Evolutionary conservation across 2,329 filamentous ascomycete genomes (phyloP).

Genomic region (Ilyonectria destructans): DNA sequence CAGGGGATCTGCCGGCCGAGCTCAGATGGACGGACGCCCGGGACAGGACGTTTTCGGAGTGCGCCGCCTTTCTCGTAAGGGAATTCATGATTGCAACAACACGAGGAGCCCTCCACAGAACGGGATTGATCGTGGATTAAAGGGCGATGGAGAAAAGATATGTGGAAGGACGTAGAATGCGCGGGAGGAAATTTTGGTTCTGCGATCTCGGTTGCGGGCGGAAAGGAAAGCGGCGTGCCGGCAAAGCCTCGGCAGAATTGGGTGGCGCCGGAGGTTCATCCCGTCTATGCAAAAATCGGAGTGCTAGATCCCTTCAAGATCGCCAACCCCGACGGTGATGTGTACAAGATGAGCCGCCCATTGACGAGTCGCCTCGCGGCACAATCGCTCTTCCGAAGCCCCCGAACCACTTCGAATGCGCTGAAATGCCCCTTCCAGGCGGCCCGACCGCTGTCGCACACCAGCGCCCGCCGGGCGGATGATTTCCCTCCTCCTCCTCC

Average conservation of each 20-base stretch:
- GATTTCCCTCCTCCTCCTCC: slow-evolving; percentile 40
- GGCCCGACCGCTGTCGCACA: slow-evolving; percentile 60
- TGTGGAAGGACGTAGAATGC: slow-evolving; percentile 51
- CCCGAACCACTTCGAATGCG: slow-evolving; percentile 40
- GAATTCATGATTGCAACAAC: slow-evolving; percentile 62
- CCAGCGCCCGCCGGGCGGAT: slow-evolving; percentile 52
- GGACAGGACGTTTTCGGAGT: slow-evolving; percentile 60
- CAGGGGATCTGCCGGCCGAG: slow-evolving; percentile 63
- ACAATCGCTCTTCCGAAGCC: slow-evolving; percentile 54
- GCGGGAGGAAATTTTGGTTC: slow-evolving; percentile 57
- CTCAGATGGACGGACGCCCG: slow-evolving; percentile 59
- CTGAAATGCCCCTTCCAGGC: slow-evolving; percentile 41
- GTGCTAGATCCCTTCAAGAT: slow-evolving; percentile 38
- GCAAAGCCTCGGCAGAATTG: slow-evolving; percentile 53
- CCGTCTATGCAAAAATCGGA: slow-evolving; percentile 47
- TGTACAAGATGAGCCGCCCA: slow-evolving; percentile 62
- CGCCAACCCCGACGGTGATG: slow-evolving; percentile 45
- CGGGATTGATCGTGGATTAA: slow-evolving; percentile 45
- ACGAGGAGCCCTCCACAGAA: slow-evolving; percentile 49
- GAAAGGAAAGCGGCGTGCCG: slow-evolving; percentile 55
- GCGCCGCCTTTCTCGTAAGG: slow-evolving; percentile 61
- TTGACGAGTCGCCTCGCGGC: slow-evolving; percentile 62
- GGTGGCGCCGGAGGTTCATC: slow-evolving; percentile 18
- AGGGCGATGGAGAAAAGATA: slow-evolving; percentile 47
- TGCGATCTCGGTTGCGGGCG: slow-evolving; percentile 57